Evolutionary conservation across 257 asterid species (phyloP), one percentile per base, ranked within the genome.

Genomic region (Forsythia suspensa): DNA sequence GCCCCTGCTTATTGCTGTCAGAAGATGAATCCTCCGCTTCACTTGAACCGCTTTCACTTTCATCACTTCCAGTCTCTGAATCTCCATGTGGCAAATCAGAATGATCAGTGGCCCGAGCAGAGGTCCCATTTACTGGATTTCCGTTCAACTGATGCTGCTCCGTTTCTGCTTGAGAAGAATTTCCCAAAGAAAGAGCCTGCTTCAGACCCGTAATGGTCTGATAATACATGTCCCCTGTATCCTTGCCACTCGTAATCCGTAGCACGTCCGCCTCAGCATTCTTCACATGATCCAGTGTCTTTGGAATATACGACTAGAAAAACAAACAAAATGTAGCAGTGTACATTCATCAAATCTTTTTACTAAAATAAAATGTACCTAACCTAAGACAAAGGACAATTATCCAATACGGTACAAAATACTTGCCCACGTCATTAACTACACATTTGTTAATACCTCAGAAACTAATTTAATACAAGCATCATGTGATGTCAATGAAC

Each of bases 201-300:
- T 89, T 94, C 73, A 96, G 97, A 76, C 99, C 99, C 0, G 99
- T 96, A 52, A 94, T 91, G 8, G 97, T 96, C 73, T 94, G 89
- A 82, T 96, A 96, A 76, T 91, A 90, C 92, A 94, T 82, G 79
- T 96, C 97, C 29, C 79, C 86, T 0, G 97, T 96, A 80, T 94
- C 97, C 78, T 81, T 87, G 40, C 97, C 99, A 21, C 95, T 90
- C 41, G 86, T 77, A 67, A 96, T 89, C 0, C 96, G 92, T 61
- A 92, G 91, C 84, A 96, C 98, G 13, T 96, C 98, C 55, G 80
- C 94, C 84, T 94, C 99, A 0, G 94, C 98, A 15, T 96, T 78
- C 87, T 88, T 92, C 76, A 96, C 98, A 20, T 85, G 67, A 72
- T 94, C 98, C 69, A 96, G 84, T 39, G 97, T 92, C 84, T 96